phyloP scores from a whole-genome alignment of 768 basidiomycete species.

The Artomyces pyxidatus region DNA sequence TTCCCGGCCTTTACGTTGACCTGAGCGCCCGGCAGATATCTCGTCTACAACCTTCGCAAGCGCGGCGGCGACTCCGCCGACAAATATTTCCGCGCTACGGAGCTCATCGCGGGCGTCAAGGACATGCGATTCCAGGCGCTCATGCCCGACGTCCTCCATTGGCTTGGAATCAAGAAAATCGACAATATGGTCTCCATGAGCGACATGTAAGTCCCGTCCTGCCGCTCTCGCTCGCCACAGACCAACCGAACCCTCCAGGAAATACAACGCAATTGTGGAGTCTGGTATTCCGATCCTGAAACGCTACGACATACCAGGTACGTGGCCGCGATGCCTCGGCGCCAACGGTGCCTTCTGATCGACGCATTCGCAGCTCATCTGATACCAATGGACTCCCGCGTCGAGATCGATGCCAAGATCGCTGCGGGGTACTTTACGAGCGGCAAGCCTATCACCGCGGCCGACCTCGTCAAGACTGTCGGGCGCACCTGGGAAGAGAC shows the following conservation, averaged over 20 bases:
- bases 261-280: slow-evolving; percentile 90
- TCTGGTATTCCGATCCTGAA: slow-evolving; percentile 77
- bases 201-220: slow-evolving; percentile 48
- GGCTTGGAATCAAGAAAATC: slow-evolving; percentile 87
- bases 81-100: slow-evolving; percentile 91
- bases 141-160: slow-evolving; percentile 96
- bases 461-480: slow-evolving; percentile 78
- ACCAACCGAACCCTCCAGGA: slow-evolving; percentile 37
- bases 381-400: slow-evolving; percentile 82
- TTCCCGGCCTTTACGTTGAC: not conserved
- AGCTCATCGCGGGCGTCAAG: slow-evolving; percentile 89
- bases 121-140: slow-evolving; percentile 93
- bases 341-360: not conserved
- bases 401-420: slow-evolving; percentile 96
- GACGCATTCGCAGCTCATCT: slow-evolving; percentile 49
- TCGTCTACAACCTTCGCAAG: slow-evolving; percentile 95
- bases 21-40: slow-evolving; percentile 43
- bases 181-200: slow-evolving; percentile 89
- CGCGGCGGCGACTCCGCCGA: slow-evolving; percentile 89
- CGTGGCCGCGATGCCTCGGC: slow-evolving; percentile 14
- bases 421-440: slow-evolving; percentile 89
- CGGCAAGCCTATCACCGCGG: slow-evolving; percentile 67
- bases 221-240: not conserved
- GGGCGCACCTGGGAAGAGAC: slow-evolving; percentile 89
- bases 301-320: slow-evolving; percentile 83